Evolutionary conservation across 2,329 filamentous ascomycete genomes (phyloP).

Genomic region (Chaetomiaceae sp.): DNA sequence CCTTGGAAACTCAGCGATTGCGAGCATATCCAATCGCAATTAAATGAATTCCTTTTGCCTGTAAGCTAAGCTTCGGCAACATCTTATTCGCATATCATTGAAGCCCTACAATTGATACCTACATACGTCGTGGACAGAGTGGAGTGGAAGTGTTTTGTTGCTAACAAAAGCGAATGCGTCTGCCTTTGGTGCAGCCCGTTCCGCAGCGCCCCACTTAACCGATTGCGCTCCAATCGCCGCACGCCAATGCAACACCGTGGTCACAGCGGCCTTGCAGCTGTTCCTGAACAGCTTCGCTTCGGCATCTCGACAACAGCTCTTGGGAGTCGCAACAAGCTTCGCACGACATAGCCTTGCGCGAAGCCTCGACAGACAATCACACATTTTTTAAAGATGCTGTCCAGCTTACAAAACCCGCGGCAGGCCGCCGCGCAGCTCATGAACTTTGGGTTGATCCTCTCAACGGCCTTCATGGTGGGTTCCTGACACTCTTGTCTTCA

Average conservation of each 20-base stretch:
- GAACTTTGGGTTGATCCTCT: constrained; percentile 87
- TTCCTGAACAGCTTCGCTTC: not conserved
- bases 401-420: constrained; percentile 67
- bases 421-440: constrained; percentile 77
- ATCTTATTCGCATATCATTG: too few relatives aligned
- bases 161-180: too few relatives aligned
- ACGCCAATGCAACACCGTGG: constrained; percentile 23
- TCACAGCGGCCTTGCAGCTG: constrained; percentile 18
- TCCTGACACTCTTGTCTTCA: not conserved
- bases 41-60: too few relatives aligned
- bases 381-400: constrained; percentile 53
- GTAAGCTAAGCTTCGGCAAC: too few relatives aligned
- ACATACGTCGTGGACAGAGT: too few relatives aligned
- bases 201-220: not conserved
- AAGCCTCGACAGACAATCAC: not conserved
- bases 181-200: not conserved
- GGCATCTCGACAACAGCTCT: not conserved
- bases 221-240: constrained; percentile 20
- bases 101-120: too few relatives aligned
- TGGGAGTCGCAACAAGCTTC: constrained; percentile 5
- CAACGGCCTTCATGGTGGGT: constrained; percentile 81
- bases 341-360: not conserved
- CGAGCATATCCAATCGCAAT: too few relatives aligned
- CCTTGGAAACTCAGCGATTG: too few relatives aligned
- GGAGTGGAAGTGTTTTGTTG: too few relatives aligned